phyloP scores from a whole-genome alignment of 164 flowering plant species.

The Houttuynia cordata region DNA sequence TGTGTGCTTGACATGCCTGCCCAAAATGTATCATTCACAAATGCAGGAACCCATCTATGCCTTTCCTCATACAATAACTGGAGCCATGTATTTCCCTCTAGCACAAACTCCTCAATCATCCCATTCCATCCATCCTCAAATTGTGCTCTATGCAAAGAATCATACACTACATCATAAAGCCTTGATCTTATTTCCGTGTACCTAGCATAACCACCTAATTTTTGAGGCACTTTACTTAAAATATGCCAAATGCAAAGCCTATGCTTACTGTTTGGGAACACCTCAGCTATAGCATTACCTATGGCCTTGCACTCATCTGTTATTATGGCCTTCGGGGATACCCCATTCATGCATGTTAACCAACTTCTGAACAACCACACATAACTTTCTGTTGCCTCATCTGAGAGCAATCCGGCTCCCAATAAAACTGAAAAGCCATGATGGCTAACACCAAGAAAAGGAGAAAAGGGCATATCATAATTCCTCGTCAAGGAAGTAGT shows the following conservation, averaged over 20 bases:
- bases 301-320: conserved; percentile 5
- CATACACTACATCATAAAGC: conserved; percentile 2
- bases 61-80: not conserved
- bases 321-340: conserved; percentile 6
- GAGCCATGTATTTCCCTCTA: conserved; percentile 3
- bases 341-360: conserved; percentile 7
- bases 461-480: conserved; percentile 3
- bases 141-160: conserved; percentile 1
- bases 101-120: conserved; percentile 4
- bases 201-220: not conserved
- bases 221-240: not conserved
- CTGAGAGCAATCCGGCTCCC: conserved; percentile 1
- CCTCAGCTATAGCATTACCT: conserved; percentile 1
- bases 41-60: not conserved
- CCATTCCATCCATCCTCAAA: conserved; percentile 7
- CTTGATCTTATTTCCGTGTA: not conserved
- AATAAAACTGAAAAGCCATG: conserved; percentile 4
- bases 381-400: conserved; percentile 3
- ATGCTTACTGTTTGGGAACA: conserved; percentile 4
- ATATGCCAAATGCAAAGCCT: conserved; percentile 7
- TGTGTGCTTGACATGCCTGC: conserved; percentile 4
- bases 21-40: too few species aligned
- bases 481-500: conserved; percentile 3
- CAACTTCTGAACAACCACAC: conserved; percentile 7
- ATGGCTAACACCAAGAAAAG: conserved; percentile 6